These are phyloP conservation scores for Mycena kentingensis DNA, from an alignment of 768 basidiomycete species.

Conservation along the genomic window DNA sequence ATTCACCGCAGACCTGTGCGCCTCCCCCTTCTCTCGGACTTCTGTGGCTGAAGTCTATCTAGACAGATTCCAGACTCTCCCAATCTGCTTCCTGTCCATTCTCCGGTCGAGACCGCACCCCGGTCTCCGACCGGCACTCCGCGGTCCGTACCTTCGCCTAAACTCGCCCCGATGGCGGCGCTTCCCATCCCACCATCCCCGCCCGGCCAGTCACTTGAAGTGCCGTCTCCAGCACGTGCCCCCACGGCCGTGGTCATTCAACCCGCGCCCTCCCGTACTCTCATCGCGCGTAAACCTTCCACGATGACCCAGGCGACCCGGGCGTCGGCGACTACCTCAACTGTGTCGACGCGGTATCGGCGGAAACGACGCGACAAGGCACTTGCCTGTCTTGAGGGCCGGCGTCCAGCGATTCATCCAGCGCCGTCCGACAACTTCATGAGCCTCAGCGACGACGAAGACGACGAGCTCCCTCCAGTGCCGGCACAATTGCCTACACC, in stretches of 20 bases:
- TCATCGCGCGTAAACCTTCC: conserved; percentile 17
- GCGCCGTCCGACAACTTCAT: conserved; percentile 43
- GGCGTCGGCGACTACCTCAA: conserved; percentile 14
- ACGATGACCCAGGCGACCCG: conserved; percentile 9
- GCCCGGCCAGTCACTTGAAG: background rate
- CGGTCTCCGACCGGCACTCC: conserved; percentile 10
- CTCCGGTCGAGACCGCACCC: conserved; percentile 11
- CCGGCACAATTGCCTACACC: conserved; percentile 10
- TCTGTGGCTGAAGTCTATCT: background rate
- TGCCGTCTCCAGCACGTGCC: conserved; percentile 5
- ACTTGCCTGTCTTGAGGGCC: conserved; percentile 51
- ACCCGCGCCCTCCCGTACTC: background rate
- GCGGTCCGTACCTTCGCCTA: conserved; percentile 17
- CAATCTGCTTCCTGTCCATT: conserved; percentile 2
- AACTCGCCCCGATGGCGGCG: conserved; percentile 7
- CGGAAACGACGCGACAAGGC: conserved; percentile 44
- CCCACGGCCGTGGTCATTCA: background rate
- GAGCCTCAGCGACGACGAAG: conserved; percentile 54
- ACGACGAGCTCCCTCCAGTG: conserved; percentile 30
- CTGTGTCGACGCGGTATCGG: conserved; percentile 29
- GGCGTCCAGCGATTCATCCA: conserved; percentile 20
- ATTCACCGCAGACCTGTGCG: conserved; percentile 12
- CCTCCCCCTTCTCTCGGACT: background rate
- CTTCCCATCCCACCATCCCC: conserved; percentile 14
- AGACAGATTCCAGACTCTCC: conserved; percentile 13